phyloP scores from a whole-genome alignment of 345 rosid genomes.

The Schrenkiella parvula region DNA sequence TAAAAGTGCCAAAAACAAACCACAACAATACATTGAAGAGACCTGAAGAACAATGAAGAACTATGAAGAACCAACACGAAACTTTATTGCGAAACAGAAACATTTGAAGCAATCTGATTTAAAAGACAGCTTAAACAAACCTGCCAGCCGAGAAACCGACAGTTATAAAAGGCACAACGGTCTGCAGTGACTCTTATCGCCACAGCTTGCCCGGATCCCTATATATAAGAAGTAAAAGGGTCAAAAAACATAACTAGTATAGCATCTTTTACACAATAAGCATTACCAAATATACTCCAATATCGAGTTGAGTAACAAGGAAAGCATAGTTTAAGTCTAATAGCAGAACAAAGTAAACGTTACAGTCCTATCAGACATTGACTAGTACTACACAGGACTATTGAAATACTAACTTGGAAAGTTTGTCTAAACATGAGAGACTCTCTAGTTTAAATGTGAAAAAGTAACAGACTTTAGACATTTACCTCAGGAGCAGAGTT shows the following conservation, averaged over 20 bases:
- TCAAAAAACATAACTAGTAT: not conserved
- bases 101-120: not conserved
- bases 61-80: not conserved
- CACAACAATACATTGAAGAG: not conserved
- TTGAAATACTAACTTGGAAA: not conserved
- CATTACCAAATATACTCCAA: not conserved
- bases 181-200: constrained; percentile 94
- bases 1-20: not conserved
- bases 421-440: not conserved
- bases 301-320: not conserved
- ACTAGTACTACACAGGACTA: not conserved
- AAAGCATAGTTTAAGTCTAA: not conserved
- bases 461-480: not conserved
- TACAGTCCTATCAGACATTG: not conserved
- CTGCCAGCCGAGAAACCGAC: constrained; percentile 99
- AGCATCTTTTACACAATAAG: not conserved
- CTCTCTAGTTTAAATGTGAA: not conserved
- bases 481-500: constrained; percentile 82
- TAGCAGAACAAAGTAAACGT: not conserved
- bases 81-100: not conserved
- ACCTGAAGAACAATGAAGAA: too few species aligned
- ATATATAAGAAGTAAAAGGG: not conserved
- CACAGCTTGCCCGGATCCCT: constrained; percentile 99
- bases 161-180: constrained; percentile 90
- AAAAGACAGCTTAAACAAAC: constrained; percentile 28